These are phyloP conservation scores for Magnolia officinalis DNA, from an alignment of 164 flowering plant genomes.

Conservation along the genomic window DNA sequence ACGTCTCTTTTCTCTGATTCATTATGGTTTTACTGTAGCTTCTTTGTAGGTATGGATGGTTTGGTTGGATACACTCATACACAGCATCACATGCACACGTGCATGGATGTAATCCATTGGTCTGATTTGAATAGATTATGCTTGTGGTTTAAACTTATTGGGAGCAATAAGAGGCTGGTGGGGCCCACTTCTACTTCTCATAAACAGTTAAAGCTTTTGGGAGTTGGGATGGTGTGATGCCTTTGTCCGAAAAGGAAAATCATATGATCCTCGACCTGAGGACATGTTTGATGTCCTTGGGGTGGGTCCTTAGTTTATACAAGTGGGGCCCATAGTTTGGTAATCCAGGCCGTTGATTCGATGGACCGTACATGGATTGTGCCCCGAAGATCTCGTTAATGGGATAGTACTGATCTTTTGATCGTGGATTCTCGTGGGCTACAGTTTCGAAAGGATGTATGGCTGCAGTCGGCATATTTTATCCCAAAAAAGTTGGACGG, in stretches of 20 bases:
- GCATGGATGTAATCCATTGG: constrained; percentile 26
- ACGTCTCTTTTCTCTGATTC: not conserved
- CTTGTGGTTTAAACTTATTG: not conserved
- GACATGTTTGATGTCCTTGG: not conserved
- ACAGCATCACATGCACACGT: constrained; percentile 33
- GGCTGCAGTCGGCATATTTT: no score
- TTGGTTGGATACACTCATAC: constrained; percentile 23
- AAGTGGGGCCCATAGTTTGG: not conserved
- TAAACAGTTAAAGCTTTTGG: not conserved
- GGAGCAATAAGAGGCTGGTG: not conserved
- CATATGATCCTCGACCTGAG: not conserved
- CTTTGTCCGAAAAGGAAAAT: not conserved
- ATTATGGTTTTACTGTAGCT: not conserved
- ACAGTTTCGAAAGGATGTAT: no score
- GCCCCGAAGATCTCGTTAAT: no score
- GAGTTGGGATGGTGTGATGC: not conserved
- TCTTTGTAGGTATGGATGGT: constrained; percentile 20
- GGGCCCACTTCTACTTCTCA: constrained; percentile 13
- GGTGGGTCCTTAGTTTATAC: not conserved
- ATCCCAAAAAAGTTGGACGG: no score
- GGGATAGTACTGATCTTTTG: no score
- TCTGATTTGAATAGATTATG: constrained; percentile 3
- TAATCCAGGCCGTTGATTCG: not conserved
- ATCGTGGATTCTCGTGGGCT: no score
- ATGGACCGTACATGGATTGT: not conserved